Conservation (phyloP, 306 rosid species). For the Lithocarpus polystachyus region DNA sequence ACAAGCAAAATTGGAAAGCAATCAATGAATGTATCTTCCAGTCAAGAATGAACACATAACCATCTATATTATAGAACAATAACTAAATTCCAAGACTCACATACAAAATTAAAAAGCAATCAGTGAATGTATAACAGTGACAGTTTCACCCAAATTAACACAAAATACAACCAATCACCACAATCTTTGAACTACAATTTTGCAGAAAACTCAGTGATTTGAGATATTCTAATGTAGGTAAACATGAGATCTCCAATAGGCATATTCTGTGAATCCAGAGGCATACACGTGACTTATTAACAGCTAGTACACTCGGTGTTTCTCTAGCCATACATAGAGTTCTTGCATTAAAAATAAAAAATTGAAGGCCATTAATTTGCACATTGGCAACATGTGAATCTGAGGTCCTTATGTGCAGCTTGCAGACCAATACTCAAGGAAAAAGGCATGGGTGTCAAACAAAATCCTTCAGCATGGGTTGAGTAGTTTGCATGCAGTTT, state of each 20-base stretch:
- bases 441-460: neutral
- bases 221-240: neutral
- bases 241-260: neutral
- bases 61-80: neutral
- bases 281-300: neutral
- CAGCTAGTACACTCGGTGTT: neutral
- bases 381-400: neutral
- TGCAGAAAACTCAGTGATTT: neutral
- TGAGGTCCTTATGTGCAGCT: neutral
- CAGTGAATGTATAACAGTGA: too few species aligned
- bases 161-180: neutral
- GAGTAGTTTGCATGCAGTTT: neutral
- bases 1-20: neutral
- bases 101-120: neutral
- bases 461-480: neutral
- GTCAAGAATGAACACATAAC: neutral
- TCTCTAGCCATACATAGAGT: neutral
- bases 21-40: neutral
- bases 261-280: neutral
- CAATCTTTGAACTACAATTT: neutral
- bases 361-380: neutral
- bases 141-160: neutral
- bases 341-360: neutral
- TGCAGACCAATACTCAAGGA: neutral
- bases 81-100: neutral